These are phyloP conservation scores for Angomonas desouzai DNA, from an alignment of 208 protist genomes.

Conservation along the genomic window DNA sequence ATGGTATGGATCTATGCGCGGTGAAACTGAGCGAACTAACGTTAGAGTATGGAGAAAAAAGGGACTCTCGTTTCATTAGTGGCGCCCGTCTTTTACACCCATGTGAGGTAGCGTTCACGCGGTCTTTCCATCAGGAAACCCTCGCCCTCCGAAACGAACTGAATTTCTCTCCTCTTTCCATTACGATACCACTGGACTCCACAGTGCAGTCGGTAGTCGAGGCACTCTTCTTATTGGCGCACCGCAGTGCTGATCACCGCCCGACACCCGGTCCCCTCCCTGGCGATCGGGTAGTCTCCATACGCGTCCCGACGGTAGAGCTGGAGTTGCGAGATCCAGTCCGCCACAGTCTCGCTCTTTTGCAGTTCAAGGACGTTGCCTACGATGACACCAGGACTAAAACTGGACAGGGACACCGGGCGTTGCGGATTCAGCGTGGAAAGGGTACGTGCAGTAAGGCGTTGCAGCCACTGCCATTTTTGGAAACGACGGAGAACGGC, in stretches of 20 bases:
- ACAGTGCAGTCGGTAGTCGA: not conserved
- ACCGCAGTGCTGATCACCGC: not conserved
- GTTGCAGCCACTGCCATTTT: not conserved
- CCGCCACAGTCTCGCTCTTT: not conserved
- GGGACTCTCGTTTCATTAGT: not conserved
- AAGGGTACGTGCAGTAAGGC: not conserved
- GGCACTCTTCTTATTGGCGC: not conserved
- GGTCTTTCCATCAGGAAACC: not conserved
- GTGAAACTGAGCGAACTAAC: not conserved
- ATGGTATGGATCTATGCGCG: not conserved
- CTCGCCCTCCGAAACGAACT: not conserved
- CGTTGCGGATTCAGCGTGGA: not conserved
- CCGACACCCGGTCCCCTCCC: not conserved
- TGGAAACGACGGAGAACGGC: constrained; percentile 1
- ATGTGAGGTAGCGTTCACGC: not conserved
- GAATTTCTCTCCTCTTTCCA: not conserved
- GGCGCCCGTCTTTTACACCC: not conserved
- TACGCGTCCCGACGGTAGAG: not conserved
- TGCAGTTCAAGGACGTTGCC: not conserved
- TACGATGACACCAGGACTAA: too few species aligned
- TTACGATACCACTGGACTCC: not conserved
- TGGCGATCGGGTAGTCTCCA: not conserved
- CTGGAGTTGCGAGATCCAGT: not conserved
- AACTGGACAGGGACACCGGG: too few species aligned
- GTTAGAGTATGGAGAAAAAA: not conserved